A percentile compares a stretch with the other conserved stretches of the same genome.
Conservation (phyloP, 371 early-diverging fungal species). For the Mucor piriformis region DNA sequence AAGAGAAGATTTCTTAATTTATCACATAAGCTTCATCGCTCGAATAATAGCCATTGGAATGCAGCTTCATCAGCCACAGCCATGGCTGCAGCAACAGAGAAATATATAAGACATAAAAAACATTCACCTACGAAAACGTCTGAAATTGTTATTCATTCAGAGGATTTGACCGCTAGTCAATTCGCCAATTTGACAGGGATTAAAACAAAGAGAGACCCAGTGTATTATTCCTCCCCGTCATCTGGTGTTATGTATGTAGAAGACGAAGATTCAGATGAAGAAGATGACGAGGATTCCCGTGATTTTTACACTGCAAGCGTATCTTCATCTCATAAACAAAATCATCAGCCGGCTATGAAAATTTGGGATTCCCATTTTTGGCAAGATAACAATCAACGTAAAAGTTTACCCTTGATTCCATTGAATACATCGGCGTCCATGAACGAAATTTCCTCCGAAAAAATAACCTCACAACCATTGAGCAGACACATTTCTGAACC, state of each 20-base stretch:
- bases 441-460: neutral
- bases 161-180: constrained; percentile 32
- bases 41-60: constrained; percentile 18
- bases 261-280: constrained; percentile 3
- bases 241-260: neutral
- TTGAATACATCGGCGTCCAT: neutral
- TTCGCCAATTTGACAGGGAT: constrained; percentile 32
- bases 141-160: constrained; percentile 20
- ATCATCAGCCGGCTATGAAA: neutral
- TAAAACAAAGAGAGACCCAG: constrained; percentile 10
- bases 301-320: neutral
- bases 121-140: neutral
- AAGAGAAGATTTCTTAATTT: constrained; percentile 18
- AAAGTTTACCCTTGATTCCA: neutral
- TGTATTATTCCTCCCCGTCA: neutral
- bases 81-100: constrained; percentile 32
- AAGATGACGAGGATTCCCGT: constrained; percentile 5
- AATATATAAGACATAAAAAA: constrained; percentile 16
- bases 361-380: constrained; percentile 38
- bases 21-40: constrained; percentile 17
- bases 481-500: constrained; percentile 12
- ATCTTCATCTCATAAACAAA: neutral
- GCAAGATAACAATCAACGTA: constrained; percentile 10
- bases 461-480: constrained; percentile 9
- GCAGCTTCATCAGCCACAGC: constrained; percentile 21